phyloP scores from a whole-genome alignment of 441 rosid genomes.

The Gossypium gossypioides region DNA sequence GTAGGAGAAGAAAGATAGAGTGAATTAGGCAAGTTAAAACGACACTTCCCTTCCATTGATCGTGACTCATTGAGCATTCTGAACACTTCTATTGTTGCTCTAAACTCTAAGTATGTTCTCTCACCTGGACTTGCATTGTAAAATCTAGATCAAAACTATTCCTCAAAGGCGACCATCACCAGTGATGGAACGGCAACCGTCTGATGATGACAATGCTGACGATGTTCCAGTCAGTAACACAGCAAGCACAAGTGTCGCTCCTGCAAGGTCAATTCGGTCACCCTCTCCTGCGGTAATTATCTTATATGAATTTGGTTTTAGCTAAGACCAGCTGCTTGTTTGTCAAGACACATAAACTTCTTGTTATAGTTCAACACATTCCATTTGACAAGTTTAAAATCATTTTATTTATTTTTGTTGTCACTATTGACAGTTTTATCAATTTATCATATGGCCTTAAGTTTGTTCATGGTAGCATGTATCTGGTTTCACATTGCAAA shows the following conservation, averaged over 20 bases:
- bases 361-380: not conserved
- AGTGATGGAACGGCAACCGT: constrained; percentile 12
- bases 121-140: constrained; percentile 6
- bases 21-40: not conserved
- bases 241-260: constrained; percentile 34
- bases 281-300: constrained; percentile 38
- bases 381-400: not conserved
- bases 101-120: not conserved
- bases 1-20: not conserved
- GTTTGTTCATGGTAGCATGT: not conserved
- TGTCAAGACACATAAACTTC: not conserved
- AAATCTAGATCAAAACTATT: constrained; percentile 24
- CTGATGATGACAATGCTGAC: constrained; percentile 28
- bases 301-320: not conserved
- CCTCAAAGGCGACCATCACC: constrained; percentile 26
- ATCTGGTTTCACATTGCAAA: not conserved
- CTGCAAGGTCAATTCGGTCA: constrained; percentile 31
- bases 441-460: not conserved
- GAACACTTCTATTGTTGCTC: not conserved
- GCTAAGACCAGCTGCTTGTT: not conserved
- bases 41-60: not conserved
- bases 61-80: not conserved
- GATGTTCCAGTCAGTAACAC: constrained; percentile 25
- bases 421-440: not conserved
- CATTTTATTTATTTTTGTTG: not conserved